Evolutionary conservation across 2,329 filamentous ascomycete species (phyloP).

Genomic region (Fusarium camptoceras): DNA sequence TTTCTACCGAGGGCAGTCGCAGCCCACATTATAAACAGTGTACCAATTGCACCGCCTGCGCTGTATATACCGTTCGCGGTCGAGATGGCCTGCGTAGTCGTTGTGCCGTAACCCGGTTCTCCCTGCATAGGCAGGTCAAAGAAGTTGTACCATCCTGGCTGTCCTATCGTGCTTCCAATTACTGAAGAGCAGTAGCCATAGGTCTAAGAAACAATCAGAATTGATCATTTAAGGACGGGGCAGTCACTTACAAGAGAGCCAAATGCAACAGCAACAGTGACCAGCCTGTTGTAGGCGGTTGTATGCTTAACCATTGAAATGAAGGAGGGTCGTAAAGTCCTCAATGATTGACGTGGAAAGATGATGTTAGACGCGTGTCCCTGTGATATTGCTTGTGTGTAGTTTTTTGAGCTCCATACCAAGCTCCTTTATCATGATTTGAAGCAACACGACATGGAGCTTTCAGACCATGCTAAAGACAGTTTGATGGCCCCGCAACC

Average conservation of each 20-base stretch:
- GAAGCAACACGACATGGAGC: neutral
- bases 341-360: neutral
- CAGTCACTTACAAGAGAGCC: slow-evolving; percentile 44
- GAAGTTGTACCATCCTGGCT: slow-evolving; percentile 63
- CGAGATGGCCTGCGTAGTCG: slow-evolving; percentile 59
- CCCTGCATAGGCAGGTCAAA: slow-evolving; percentile 60
- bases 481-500: neutral
- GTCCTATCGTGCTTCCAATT: slow-evolving; percentile 63
- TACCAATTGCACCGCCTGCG: slow-evolving; percentile 60
- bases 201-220: slow-evolving; percentile 49
- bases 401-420: neutral
- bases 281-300: slow-evolving; percentile 49
- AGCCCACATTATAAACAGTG: slow-evolving; percentile 63
- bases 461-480: neutral
- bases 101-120: slow-evolving; percentile 57
- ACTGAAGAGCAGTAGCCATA: slow-evolving; percentile 64
- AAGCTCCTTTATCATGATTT: neutral
- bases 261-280: slow-evolving; percentile 50
- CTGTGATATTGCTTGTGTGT: neutral
- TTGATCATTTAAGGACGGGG: accelerated
- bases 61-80: slow-evolving; percentile 62
- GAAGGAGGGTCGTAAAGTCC: accelerated
- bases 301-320: slow-evolving; percentile 30
- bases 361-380: neutral
- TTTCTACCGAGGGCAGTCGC: slow-evolving; percentile 56